These are phyloP conservation scores for Antarctomyces pellizariae DNA, from an alignment of 495 filamentous ascomycete genomes.

Conservation along the genomic window DNA sequence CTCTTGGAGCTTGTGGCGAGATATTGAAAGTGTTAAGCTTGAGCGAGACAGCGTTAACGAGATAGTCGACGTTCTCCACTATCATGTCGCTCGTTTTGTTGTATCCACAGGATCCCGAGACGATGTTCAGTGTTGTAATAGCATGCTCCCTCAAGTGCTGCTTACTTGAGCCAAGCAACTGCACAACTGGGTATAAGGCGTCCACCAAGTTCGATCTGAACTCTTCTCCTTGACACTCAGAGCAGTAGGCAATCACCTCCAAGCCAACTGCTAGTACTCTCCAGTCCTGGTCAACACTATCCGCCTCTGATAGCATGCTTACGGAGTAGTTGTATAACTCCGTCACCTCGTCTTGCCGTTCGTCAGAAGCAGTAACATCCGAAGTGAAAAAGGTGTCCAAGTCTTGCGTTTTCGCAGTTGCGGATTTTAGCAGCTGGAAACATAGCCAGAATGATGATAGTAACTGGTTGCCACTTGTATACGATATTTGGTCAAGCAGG, in stretches of 20 bases:
- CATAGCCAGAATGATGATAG: constrained; percentile 67
- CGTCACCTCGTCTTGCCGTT: constrained; percentile 34
- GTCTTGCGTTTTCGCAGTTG: constrained; percentile 21
- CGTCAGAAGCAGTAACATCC: constrained; percentile 21
- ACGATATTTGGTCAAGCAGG: constrained; percentile 33
- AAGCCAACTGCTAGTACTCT: constrained; percentile 44
- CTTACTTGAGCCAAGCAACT: constrained; percentile 56
- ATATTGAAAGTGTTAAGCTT: constrained; percentile 82
- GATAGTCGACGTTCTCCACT: constrained; percentile 84
- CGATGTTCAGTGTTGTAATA: constrained; percentile 57
- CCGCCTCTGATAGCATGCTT: constrained; percentile 29
- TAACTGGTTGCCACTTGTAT: constrained; percentile 26
- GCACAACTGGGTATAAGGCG: constrained; percentile 68
- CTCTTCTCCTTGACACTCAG: constrained; percentile 34
- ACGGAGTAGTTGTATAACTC: constrained; percentile 65
- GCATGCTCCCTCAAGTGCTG: constrained; percentile 53
- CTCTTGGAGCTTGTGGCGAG: constrained; percentile 72
- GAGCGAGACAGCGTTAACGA: constrained; percentile 76
- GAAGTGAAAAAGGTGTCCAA: constrained; percentile 43
- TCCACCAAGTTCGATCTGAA: constrained; percentile 81
- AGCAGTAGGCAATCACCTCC: constrained; percentile 49
- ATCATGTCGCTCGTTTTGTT: constrained; percentile 50
- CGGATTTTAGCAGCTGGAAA: constrained; percentile 39
- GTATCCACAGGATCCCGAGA: constrained; percentile 59
- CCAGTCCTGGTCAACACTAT: constrained; percentile 37